Evolutionary conservation across 768 basidiomycete species (phyloP), one percentile per base, ranked within the genome.

Genomic region (Mycena belliarum): DNA sequence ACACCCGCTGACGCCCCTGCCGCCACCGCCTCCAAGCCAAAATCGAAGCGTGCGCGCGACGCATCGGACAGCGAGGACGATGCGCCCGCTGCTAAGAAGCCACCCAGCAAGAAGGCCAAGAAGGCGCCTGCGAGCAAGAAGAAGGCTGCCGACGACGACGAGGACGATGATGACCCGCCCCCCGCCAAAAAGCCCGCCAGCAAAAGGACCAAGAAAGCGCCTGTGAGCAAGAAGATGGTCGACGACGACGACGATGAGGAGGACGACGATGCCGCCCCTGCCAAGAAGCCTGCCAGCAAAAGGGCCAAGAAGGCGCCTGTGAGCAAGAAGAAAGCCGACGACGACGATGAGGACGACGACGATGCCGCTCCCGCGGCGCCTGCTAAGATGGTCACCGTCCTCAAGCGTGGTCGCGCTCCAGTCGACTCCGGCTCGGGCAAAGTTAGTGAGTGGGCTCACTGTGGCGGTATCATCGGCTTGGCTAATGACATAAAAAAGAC

Each of bases 361-460:
- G 68, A 66, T 26, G 65, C 54, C 20, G 53, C 3, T 16, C 8
- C 16, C 20, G 37, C 49, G 10, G 60, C 71, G 32, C 70, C 76
- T n/a, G 68, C 72, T 64, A 82, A 82, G 61, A 81, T 82, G 79
- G 80, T 69, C 40, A 70, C 67, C 49, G 77, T 84, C 7, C 42
- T 86, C 32, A 83, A 82, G 67, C 72, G 82, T 24, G 83, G 82
- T 16, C 77, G 78, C 16, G 83, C 82, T 7, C 84, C 83, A 28
- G 82, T 85, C 4, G 84, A 85, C 64, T 74, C 78, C 0, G 44
- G 52, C 26, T 83, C 81, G 18, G 66, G 69, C 18, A 73, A 69
- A 66, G 77, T 82, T 51, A 63, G 83, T 83, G 60, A 65, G 82
- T 79, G 11, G 14, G 57, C n/a, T 18, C 47, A 37, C 14, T 48